Evolutionary conservation across 2,329 filamentous ascomycete species (phyloP).

Genomic region (Falciphora oryzae): DNA sequence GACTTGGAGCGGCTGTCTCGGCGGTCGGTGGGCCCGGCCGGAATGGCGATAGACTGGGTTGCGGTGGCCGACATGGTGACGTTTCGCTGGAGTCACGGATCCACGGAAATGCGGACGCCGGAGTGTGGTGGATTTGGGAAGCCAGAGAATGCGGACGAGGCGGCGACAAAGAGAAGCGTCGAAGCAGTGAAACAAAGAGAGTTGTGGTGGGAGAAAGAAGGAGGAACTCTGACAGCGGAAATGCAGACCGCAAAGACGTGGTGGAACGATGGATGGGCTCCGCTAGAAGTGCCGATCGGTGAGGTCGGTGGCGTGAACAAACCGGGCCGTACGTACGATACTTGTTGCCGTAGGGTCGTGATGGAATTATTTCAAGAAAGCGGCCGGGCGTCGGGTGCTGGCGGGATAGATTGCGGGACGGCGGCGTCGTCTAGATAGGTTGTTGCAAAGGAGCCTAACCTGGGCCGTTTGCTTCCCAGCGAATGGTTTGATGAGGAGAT

Average conservation of each 20-base stretch:
- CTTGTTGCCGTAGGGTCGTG: not conserved
- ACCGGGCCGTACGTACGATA: too few relatives aligned
- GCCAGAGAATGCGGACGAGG: not conserved
- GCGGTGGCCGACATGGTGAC: conserved; percentile 41
- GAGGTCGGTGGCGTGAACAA: not conserved
- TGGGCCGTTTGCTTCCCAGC: not conserved
- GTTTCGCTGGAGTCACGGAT: conserved; percentile 14
- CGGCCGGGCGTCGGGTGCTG: too few relatives aligned
- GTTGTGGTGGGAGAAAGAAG: not conserved
- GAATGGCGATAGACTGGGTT: conserved; percentile 57
- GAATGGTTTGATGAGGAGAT: not conserved
- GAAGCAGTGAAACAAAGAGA: not conserved
- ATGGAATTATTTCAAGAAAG: not conserved
- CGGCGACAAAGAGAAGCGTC: not conserved
- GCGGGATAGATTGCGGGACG: not conserved
- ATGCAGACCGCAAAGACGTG: not conserved
- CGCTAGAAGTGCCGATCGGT: not conserved
- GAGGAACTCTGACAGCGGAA: not conserved
- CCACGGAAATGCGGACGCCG: conserved; percentile 5
- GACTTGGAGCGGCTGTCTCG: conserved; percentile 10
- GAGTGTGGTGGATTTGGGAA: conserved; percentile 8
- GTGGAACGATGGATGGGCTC: not conserved
- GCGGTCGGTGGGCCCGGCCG: conserved; percentile 28
- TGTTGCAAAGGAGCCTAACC: not conserved
- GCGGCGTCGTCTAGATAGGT: not conserved